Percentiles rank a stretch among this genome's conserved stretches.
Evolutionary conservation across 768 basidiomycete genomes (phyloP).

Genomic region (Phlegmacium glaucopus): DNA sequence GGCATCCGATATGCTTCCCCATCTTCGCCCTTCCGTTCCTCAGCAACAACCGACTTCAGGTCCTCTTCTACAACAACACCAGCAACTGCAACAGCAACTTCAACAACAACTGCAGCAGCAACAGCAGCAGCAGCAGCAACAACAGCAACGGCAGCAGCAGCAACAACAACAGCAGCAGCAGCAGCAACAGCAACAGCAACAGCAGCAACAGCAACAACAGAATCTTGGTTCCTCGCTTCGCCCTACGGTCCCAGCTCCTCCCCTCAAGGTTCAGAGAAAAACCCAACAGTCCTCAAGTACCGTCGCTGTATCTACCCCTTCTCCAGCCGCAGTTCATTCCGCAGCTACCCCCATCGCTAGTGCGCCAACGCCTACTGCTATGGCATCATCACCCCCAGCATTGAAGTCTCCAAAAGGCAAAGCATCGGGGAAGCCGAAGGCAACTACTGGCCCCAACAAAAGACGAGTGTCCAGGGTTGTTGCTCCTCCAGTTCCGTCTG

Average conservation of each 20-base stretch:
- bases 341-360: conserved; percentile 38
- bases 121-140: too few relatives aligned
- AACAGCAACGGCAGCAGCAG: too few relatives aligned
- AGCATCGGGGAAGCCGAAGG: conserved; percentile 43
- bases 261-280: conserved; percentile 26
- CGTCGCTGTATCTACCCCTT: conserved; percentile 39
- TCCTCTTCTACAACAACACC: conserved; percentile 12
- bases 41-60: conserved; percentile 14
- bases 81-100: conserved; percentile 6
- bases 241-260: neutral
- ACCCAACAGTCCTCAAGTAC: conserved; percentile 10
- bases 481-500: conserved; percentile 19
- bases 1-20: conserved; percentile 11
- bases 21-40: conserved; percentile 14
- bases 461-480: conserved; percentile 30
- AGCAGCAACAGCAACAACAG: too few relatives aligned
- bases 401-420: conserved; percentile 72
- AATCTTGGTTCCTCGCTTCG: too few relatives aligned
- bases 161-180: too few relatives aligned
- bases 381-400: conserved; percentile 57
- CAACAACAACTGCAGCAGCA: too few relatives aligned
- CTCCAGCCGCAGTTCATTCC: conserved; percentile 35
- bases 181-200: too few relatives aligned
- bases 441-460: conserved; percentile 21
- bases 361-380: conserved; percentile 50